Conservation (phyloP, 2,329 filamentous ascomycete genomes). For the Corinectria fuckeliana region DNA sequence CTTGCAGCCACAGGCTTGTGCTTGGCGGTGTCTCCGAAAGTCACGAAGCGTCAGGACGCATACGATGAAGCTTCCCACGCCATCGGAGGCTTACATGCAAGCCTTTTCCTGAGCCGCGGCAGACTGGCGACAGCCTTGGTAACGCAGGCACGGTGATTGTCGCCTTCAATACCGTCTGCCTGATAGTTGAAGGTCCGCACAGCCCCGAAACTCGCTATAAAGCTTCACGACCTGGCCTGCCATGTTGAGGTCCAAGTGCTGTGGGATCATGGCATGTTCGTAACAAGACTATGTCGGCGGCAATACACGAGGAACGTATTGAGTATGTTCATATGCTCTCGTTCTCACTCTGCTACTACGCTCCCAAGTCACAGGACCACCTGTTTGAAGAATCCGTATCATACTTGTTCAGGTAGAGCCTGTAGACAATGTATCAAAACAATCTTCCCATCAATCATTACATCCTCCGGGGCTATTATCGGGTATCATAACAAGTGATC, state of each 20-base stretch:
- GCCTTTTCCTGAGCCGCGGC: not conserved
- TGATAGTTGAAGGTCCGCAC: not conserved
- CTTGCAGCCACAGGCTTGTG: not conserved
- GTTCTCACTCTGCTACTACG: not conserved
- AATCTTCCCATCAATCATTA: not conserved
- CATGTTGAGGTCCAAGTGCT: not conserved
- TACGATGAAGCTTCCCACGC: not conserved
- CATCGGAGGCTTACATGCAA: too few species aligned
- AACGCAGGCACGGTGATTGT: not conserved
- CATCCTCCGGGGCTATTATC: not conserved
- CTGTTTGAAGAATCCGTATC: not conserved
- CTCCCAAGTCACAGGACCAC: not conserved
- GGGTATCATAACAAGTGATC: constrained; percentile 14
- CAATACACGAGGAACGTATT: not conserved
- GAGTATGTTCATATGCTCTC: not conserved
- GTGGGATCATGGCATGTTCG: too few species aligned
- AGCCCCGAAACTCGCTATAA: not conserved
- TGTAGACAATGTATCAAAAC: not conserved
- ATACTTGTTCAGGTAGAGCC: not conserved
- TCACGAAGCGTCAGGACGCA: not conserved
- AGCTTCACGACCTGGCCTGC: not conserved
- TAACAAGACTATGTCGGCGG: not conserved
- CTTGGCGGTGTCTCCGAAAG: not conserved
- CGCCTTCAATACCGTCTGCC: not conserved
- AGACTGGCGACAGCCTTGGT: not conserved